Evolutionary conservation across 2,329 filamentous ascomycete species (phyloP), one percentile per base, ranked within the genome.

Genomic region (Ceratocystis alfenasii): DNA sequence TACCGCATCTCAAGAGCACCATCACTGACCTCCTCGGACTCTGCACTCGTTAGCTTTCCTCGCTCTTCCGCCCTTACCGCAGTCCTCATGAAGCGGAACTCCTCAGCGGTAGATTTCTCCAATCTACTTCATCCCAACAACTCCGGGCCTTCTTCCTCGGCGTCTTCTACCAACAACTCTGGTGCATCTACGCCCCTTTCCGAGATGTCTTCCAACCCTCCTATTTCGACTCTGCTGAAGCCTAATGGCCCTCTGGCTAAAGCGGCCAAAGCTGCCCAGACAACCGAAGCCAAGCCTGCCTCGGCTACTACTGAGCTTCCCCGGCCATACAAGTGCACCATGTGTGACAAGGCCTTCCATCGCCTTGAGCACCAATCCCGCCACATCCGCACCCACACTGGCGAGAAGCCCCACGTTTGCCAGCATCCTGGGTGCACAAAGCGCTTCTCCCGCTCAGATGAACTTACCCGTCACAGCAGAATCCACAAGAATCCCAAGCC

Each of bases 401-500:
- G 93, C 72, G 93, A 99, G 80, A 99, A 97, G 82, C 93, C 93
- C 61, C 94, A 97, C 73, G 92, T 89, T 69, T 99, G 93, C 83
- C 87, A 90, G 75, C 96, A 93, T 73, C 91, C 90, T 3, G 91
- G 92, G 72, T 97, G 93, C 84, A 93, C 89, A 71, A 97, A 97
- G 79, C 90, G 93, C 73, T 97, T 99, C 80, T 95, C 90, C 70
- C 87, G 93, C 70, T 96, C 93, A 12, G 93, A 99, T 74, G 93
- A 99, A 78, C 82, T 99, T 71, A 99, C 94, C 69, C 87, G 93
- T 68, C 93, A 99, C 78, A 96, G 93, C 74, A 85, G 93, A 75
- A 99, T 99, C 79, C 93, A 99, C 83, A 96, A 90, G 84, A 99
- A 97, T 78, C 93, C 94, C 67, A 97, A 97, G 81, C 96, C 92